A percentile compares a stretch with the other conserved stretches of the same genome.
phyloP scores from a whole-genome alignment of 1,284 basidiomycete species.

The Tilletia indica region DNA sequence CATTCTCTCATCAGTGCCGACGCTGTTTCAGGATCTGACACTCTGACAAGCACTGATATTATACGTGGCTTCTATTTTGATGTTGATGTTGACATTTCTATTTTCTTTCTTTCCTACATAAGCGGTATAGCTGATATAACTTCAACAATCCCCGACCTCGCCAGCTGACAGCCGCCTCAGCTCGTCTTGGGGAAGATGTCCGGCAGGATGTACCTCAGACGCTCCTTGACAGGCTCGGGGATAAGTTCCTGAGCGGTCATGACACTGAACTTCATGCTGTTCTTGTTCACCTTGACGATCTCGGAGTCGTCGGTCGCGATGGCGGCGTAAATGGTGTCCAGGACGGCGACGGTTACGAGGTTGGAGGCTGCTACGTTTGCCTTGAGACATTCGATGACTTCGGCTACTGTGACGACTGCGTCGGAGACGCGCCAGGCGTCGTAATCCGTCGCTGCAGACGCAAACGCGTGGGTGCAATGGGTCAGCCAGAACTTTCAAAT shows the following conservation, averaged over 20 bases:
- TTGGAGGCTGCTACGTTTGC: conserved; percentile 81
- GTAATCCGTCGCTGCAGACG: conserved; percentile 53
- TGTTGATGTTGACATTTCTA: no score
- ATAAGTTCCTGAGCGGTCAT: conserved; percentile 71
- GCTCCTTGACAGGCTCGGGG: conserved; percentile 69
- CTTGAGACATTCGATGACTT: conserved; percentile 81
- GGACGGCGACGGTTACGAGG: conserved; percentile 66
- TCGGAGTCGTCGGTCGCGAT: conserved; percentile 33
- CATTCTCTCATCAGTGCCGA: no score
- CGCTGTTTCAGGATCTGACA: no score
- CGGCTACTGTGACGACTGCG: conserved; percentile 79
- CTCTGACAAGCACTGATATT: no score
- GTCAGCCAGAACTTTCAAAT: neutral
- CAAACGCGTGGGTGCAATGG: conserved; percentile 13
- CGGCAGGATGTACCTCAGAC: conserved; percentile 72
- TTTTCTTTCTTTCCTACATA: no score
- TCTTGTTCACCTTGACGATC: conserved; percentile 33
- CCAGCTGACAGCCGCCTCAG: neutral
- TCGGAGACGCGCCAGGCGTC: conserved; percentile 67
- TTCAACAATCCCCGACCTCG: no score
- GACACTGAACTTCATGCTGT: conserved; percentile 59
- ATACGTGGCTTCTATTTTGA: no score
- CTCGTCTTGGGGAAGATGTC: conserved; percentile 12
- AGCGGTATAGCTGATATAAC: no score
- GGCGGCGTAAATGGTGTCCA: conserved; percentile 69